Percentiles rank a stretch among this genome's conserved stretches.
phyloP scores from a whole-genome alignment of 78 protist species.

The Dictyostelium discoideum region dicty_2.7 NC_007089.4:2820501-2821000 shows the following conservation, averaged over 20 bases:
- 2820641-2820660: too few species aligned
- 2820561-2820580: neutral
- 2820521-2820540: neutral
- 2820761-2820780: too few species aligned
- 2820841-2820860: neutral
- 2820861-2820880: too few species aligned
- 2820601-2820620: neutral
- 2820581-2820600: neutral
- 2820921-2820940: conserved; percentile 12
- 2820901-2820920: neutral
- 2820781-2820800: neutral
- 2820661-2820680: too few species aligned
- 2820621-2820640: too few species aligned
- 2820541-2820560: neutral
- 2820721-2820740: too few species aligned
- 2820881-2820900: too few species aligned
- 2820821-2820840: neutral
- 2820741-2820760: too few species aligned
- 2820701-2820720: too few species aligned
- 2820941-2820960: conserved; percentile 24
- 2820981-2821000: conserved; percentile 27
- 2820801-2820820: neutral
- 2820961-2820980: conserved; percentile 5
- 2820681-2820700: too few species aligned
- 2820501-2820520: neutral